phyloP scores from a whole-genome alignment of 306 rosid species.

The Bauhinia variegata region DNA sequence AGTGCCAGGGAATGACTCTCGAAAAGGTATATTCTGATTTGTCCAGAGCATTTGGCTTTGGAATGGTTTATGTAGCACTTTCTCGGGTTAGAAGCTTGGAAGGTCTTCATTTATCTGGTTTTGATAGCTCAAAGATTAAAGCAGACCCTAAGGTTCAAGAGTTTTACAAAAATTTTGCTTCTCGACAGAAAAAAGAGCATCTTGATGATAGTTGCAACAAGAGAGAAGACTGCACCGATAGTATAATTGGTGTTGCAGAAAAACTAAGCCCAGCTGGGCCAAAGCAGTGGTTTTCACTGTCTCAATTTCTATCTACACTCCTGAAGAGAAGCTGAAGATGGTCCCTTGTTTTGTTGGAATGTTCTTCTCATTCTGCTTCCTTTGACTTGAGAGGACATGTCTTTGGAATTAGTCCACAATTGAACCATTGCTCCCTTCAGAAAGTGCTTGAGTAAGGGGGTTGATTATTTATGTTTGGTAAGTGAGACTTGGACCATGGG shows the following conservation, averaged over 20 bases:
- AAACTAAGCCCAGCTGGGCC: background rate
- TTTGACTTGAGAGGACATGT: background rate
- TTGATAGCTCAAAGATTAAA: slow-evolving; percentile 40
- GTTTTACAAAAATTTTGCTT: slow-evolving; percentile 41
- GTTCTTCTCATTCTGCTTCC: background rate
- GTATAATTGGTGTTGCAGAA: slow-evolving; percentile 4
- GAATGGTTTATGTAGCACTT: slow-evolving; percentile 63
- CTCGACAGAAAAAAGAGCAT: slow-evolving; percentile 7
- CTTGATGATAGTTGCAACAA: slow-evolving; percentile 19
- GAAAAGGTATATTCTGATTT: slow-evolving; percentile 49
- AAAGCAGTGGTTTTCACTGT: slow-evolving; percentile 18
- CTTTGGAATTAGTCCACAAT: no score
- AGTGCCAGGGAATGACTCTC: slow-evolving; percentile 68
- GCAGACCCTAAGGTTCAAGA: slow-evolving; percentile 48
- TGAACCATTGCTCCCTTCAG: no score
- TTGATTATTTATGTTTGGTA: no score
- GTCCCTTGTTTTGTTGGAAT: background rate
- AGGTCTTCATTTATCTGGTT: slow-evolving; percentile 54
- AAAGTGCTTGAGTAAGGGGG: no score
- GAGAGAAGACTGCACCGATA: slow-evolving; percentile 13
- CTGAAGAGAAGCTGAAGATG: slow-evolving; percentile 28
- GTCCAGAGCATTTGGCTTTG: slow-evolving; percentile 48
- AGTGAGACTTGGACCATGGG: no score
- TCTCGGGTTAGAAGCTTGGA: slow-evolving; percentile 54
- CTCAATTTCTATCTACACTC: slow-evolving; percentile 17